phyloP scores from a whole-genome alignment of 2,329 filamentous ascomycete species.

The Aspergillus udagawae region DNA sequence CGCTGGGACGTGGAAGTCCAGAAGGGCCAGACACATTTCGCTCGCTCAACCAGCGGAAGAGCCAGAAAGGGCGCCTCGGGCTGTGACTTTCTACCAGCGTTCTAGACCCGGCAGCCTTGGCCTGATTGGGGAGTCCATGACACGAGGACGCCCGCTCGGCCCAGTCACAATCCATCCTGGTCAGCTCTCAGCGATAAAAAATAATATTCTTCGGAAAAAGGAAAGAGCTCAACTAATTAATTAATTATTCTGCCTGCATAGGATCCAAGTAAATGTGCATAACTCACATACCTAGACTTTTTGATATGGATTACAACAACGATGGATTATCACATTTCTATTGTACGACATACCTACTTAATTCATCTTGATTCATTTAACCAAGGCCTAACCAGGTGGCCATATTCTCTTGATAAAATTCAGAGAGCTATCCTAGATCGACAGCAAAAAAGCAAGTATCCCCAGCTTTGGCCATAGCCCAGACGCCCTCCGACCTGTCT shows the following conservation, averaged over 20 bases:
- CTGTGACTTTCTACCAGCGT: constrained; percentile 15
- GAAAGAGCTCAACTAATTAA: background rate
- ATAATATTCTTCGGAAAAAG: background rate
- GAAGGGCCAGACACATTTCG: constrained; percentile 8
- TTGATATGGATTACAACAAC: background rate
- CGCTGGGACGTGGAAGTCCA: constrained; percentile 13
- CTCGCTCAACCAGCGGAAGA: background rate
- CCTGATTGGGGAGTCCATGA: constrained; percentile 21
- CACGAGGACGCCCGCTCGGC: constrained; percentile 15
- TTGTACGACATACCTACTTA: background rate
- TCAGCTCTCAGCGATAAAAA: background rate
- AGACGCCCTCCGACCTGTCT: constrained; percentile 15
- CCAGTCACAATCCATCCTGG: background rate
- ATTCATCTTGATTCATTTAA: background rate
- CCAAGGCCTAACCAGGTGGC: background rate
- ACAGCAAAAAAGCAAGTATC: background rate
- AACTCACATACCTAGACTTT: background rate
- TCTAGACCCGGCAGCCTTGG: constrained; percentile 19
- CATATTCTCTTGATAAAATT: background rate
- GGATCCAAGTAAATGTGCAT: background rate
- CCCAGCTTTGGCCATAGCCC: background rate
- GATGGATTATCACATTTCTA: background rate
- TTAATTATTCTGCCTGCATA: background rate
- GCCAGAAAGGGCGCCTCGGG: constrained; percentile 9
- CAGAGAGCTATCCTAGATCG: background rate